Evolutionary conservation across 495 filamentous ascomycete genomes (phyloP).

Genomic region (Tuber aestivum): DNA sequence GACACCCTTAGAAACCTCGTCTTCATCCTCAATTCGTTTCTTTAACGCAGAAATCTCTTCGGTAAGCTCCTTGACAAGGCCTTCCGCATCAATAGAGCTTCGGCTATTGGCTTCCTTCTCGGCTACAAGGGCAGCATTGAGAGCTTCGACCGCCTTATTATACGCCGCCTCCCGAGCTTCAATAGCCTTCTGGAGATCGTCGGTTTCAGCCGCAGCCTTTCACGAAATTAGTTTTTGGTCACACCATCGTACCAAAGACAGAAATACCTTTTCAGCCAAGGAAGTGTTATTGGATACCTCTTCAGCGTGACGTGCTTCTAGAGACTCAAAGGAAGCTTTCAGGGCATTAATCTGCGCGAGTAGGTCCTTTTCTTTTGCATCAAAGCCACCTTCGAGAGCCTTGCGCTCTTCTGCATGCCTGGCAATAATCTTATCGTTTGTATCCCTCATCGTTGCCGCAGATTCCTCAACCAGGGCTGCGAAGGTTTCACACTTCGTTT

Average conservation of each 20-base stretch:
- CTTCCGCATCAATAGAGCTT: constrained; percentile 16
- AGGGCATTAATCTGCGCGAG: constrained; percentile 31
- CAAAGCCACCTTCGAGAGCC: constrained; percentile 46
- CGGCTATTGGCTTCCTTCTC: constrained; percentile 29
- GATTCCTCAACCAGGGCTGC: constrained; percentile 1
- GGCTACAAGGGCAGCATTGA: constrained; percentile 35
- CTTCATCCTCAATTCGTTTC: constrained; percentile 36
- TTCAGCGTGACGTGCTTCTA: constrained; percentile 34
- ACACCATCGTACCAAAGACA: constrained; percentile 22
- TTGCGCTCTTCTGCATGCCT: constrained; percentile 46
- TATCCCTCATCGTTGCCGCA: constrained; percentile 21
- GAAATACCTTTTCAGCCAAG: constrained; percentile 35
- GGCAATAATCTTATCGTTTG: constrained; percentile 30
- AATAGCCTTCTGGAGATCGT: constrained; percentile 29
- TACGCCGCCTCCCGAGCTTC: constrained; percentile 27
- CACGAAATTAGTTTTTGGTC: constrained; percentile 3
- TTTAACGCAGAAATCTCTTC: constrained; percentile 33
- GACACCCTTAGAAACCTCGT: constrained; percentile 38
- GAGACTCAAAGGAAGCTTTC: constrained; percentile 25
- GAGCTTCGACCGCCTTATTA: constrained; percentile 28
- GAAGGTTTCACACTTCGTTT: background rate
- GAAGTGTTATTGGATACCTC: constrained; percentile 33
- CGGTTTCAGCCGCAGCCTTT: constrained; percentile 27
- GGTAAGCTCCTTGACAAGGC: constrained; percentile 8
- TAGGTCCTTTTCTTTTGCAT: constrained; percentile 42